Evolutionary conservation across 2,329 filamentous ascomycete species (phyloP), one percentile per base, ranked within the genome.

Genomic region (Ophiocordyceps australis): DNA sequence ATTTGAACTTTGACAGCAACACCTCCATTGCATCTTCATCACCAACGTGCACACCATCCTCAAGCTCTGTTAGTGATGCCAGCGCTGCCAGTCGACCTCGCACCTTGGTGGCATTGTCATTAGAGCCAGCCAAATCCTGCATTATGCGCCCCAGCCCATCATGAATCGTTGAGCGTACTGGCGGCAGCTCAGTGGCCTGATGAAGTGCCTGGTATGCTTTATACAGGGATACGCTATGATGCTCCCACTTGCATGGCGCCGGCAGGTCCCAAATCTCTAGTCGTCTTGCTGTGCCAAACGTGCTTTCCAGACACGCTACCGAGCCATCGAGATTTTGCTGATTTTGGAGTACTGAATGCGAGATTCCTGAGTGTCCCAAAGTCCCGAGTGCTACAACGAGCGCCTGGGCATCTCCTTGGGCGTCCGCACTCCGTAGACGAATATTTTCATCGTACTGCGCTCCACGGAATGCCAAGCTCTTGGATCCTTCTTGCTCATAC

Each of bases 191-290:
- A 8, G 60, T 56, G 3, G 74, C 71, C 34, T 71, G 72, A 40
- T 81, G 68, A 32, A 94, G 62, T 14, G 71, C 69, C 44, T 93
- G 82, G 31, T 91, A 83, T 0, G 73, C 71, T 38, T 74, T 77
- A 51, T 91, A 94, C 1, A 86, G 56, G 1, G 69, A 74, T 4
- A 75, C 72, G 2, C 74, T 60, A 28, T 75, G 68, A 17, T 68
- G 74, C 9, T 62, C 56, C 25, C 63, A 66, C 3, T 60, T 53
- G 7, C 62, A 56, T 1, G 83, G 79, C 1, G 74, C 72, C 10
- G 80, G 78, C 13, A 95, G 62, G 43, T 94, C 85, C 89, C 89
- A 98, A 40, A 86, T 76, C 37, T 89, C 83, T 11, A 95, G 58
- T 35, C 76, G 77, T 31, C 80, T 68, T 13, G 85, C 83, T 5